A percentile compares a stretch with the other conserved stretches of the same genome.
Evolutionary conservation across 805 yeast genomes (phyloP).

Genomic region (Teunomyces atbi): DNA sequence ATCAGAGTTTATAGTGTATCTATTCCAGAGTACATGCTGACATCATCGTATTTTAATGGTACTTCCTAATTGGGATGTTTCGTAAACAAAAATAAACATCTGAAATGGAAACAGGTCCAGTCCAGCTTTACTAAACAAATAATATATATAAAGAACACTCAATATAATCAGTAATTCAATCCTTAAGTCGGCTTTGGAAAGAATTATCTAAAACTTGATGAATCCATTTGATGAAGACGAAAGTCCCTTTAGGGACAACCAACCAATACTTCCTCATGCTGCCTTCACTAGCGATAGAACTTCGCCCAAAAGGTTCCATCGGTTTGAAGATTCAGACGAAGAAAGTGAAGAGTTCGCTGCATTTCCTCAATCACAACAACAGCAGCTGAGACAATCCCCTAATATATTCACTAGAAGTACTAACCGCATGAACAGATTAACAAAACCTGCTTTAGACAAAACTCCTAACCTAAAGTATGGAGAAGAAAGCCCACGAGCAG

Average conservation of each 20-base stretch:
- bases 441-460: slow-evolving; percentile 18
- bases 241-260: slow-evolving; percentile 31
- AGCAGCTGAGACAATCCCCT: slow-evolving; percentile 38
- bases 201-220: neutral
- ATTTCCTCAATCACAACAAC: slow-evolving; percentile 28
- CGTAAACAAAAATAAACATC: slow-evolving; percentile 6
- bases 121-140: neutral
- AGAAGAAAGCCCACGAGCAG: slow-evolving; percentile 36
- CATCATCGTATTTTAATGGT: neutral
- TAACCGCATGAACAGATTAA: slow-evolving; percentile 18
- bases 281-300: slow-evolving; percentile 39
- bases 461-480: slow-evolving; percentile 27
- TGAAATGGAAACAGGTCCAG: slow-evolving; percentile 1
- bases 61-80: slow-evolving; percentile 8
- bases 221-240: slow-evolving; percentile 1
- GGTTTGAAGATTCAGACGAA: slow-evolving; percentile 24
- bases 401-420: slow-evolving; percentile 42
- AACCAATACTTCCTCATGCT: slow-evolving; percentile 36
- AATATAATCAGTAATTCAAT: neutral
- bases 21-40: neutral
- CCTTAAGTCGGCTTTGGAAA: neutral
- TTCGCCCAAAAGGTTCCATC: slow-evolving; percentile 37
- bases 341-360: slow-evolving; percentile 25
- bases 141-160: neutral
- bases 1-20: neutral